Conservation (phyloP, 2,329 filamentous ascomycete species). For the Ophiostoma novo-ulmi region DNA sequence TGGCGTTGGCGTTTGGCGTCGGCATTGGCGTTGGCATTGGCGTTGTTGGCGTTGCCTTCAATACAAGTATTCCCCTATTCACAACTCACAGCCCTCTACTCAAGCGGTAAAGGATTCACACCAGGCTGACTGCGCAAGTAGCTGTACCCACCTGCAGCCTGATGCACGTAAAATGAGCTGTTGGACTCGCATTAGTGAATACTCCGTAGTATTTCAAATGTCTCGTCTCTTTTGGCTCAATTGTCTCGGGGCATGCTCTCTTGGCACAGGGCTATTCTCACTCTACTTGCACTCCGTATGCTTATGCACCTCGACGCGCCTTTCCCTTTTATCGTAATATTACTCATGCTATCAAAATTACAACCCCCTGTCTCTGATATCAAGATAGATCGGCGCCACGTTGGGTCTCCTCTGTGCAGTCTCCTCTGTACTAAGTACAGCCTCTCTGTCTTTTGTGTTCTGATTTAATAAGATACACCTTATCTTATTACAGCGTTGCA, state of each 20-base stretch:
- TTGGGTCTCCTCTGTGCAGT: background rate
- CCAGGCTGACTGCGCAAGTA: background rate
- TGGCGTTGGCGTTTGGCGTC: background rate
- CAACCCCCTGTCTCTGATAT: constrained; percentile 12
- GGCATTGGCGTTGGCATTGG: background rate
- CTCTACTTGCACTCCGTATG: background rate
- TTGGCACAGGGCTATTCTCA: background rate
- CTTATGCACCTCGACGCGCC: background rate
- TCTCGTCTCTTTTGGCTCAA: background rate
- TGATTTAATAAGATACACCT: background rate
- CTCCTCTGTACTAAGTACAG: no score
- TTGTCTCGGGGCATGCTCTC: background rate
- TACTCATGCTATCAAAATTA: constrained; percentile 7
- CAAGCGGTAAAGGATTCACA: background rate
- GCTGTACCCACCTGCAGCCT: background rate
- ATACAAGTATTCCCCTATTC: background rate
- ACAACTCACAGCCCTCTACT: background rate
- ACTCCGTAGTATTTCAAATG: background rate
- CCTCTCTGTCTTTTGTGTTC: background rate
- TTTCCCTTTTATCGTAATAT: background rate
- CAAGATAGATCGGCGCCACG: constrained; percentile 22
- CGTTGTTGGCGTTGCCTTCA: background rate
- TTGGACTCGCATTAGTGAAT: background rate
- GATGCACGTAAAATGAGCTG: constrained; percentile 6
- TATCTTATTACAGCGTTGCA: background rate